phyloP scores from a whole-genome alignment of 805 yeast genomes.

The Nakazawaea peltata region DNA sequence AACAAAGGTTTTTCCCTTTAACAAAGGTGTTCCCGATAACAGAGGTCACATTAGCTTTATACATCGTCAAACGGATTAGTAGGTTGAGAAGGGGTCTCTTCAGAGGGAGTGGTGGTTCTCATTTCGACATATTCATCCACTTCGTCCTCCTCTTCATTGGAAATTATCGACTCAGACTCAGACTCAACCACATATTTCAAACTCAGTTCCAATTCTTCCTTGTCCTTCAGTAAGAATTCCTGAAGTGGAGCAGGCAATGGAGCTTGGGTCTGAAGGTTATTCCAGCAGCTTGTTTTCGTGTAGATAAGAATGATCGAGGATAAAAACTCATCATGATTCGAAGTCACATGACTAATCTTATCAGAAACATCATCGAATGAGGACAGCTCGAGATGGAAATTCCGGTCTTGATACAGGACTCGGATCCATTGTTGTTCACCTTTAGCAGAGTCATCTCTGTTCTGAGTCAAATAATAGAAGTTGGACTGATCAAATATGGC shows the following conservation, averaged over 20 bases:
- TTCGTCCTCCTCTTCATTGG: constrained; percentile 8
- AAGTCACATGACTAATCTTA: not conserved
- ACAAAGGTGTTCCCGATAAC: no score
- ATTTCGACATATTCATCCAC: no score
- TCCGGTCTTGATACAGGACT: constrained; percentile 20
- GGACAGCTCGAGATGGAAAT: constrained; percentile 7
- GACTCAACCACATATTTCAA: not conserved
- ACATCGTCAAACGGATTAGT: no score
- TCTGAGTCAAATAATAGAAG: constrained; percentile 21
- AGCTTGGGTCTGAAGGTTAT: not conserved
- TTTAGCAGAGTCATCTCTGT: constrained; percentile 9
- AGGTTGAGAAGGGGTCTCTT: no score
- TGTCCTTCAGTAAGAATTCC: constrained; percentile 1
- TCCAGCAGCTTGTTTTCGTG: constrained; percentile 1
- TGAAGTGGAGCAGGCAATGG: constrained; percentile 1
- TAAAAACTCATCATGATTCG: constrained; percentile 1
- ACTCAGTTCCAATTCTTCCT: not conserved
- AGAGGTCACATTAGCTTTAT: no score
- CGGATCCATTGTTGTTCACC: constrained; percentile 20
- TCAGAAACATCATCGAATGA: constrained; percentile 3
- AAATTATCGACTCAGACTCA: not conserved
- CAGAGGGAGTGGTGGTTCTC: no score
- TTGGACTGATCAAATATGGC: constrained; percentile 23
- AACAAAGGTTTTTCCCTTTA: no score
- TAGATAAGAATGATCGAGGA: constrained; percentile 4